Conservation (phyloP, 352 stramenopile genomes). For the Globisporangium spinosum region DNA sequence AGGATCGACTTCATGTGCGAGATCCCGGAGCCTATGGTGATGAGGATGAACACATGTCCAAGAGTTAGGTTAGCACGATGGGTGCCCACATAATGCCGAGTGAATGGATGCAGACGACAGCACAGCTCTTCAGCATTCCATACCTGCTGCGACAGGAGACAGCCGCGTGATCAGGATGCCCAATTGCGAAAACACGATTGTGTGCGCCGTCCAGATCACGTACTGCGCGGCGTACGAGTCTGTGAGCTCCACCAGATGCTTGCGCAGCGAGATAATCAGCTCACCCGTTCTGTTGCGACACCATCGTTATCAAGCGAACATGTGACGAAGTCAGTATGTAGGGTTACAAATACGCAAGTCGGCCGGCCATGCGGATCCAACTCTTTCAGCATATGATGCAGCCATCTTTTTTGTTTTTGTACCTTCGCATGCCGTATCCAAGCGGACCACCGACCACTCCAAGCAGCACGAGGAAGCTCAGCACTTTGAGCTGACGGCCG, state of each 20-base stretch:
- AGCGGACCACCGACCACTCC: slow-evolving; percentile 77
- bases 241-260: slow-evolving; percentile 37
- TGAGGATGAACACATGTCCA: not conserved
- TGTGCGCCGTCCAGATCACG: slow-evolving; percentile 60
- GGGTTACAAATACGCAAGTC: not conserved
- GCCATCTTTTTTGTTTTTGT: not conserved
- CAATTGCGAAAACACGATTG: slow-evolving; percentile 62
- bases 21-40: slow-evolving; percentile 53
- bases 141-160: slow-evolving; percentile 57
- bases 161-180: slow-evolving; percentile 70
- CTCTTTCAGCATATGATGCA: not conserved
- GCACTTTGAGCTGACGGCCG: slow-evolving; percentile 56
- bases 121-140: not conserved
- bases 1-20: slow-evolving; percentile 89
- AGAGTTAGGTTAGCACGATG: not conserved
- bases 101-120: not conserved
- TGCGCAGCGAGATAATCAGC: slow-evolving; percentile 39
- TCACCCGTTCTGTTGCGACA: slow-evolving; percentile 17
- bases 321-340: slow-evolving; percentile 6
- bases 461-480: slow-evolving; percentile 76
- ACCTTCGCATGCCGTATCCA: slow-evolving; percentile 62
- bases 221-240: slow-evolving; percentile 36
- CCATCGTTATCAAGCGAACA: not conserved
- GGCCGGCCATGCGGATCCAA: not conserved
- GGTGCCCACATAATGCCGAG: not conserved